These are phyloP conservation scores for Penicillium sp. DNA, from an alignment of 2,329 filamentous ascomycete genomes.

Conservation along the genomic window DNA sequence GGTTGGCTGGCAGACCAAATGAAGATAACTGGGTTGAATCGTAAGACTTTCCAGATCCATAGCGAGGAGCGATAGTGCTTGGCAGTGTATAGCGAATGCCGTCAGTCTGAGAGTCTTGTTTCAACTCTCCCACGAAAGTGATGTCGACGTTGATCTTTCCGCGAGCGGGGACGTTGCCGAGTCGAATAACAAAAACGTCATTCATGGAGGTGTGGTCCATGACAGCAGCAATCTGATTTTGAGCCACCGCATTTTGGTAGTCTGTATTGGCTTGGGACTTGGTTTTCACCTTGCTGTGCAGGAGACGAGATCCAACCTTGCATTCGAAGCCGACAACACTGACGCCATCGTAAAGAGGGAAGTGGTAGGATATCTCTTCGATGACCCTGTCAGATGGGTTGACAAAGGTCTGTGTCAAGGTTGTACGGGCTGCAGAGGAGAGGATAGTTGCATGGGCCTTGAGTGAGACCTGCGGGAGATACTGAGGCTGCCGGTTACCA, in stretches of 20 bases:
- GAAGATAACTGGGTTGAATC: background rate
- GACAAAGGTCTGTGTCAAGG: constrained; percentile 59
- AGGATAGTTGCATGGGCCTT: constrained; percentile 62
- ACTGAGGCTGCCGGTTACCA: constrained; percentile 23
- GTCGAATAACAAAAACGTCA: constrained; percentile 67
- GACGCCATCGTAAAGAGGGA: constrained; percentile 71
- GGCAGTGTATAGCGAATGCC: constrained; percentile 70
- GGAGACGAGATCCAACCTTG: constrained; percentile 56
- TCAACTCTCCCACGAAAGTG: constrained; percentile 68
- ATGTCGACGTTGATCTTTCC: constrained; percentile 61
- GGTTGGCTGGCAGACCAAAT: background rate
- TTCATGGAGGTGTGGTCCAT: constrained; percentile 61
- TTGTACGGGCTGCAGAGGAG: constrained; percentile 54
- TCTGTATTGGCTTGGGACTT: constrained; percentile 60
- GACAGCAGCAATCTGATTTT: constrained; percentile 63
- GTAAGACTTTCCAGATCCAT: constrained; percentile 45
- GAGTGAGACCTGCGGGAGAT: constrained; percentile 60
- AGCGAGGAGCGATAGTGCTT: constrained; percentile 65
- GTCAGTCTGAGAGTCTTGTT: constrained; percentile 68
- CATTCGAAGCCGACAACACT: constrained; percentile 68
- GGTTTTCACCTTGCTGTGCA: constrained; percentile 66
- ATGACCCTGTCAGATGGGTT: constrained; percentile 55
- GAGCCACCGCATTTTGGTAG: constrained; percentile 59
- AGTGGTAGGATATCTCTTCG: constrained; percentile 62
- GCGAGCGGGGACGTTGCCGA: constrained; percentile 66